Percentiles rank a stretch among this genome's conserved stretches.
phyloP scores from a whole-genome alignment of 106 monocot species.

The Ottelia alismoides region DNA sequence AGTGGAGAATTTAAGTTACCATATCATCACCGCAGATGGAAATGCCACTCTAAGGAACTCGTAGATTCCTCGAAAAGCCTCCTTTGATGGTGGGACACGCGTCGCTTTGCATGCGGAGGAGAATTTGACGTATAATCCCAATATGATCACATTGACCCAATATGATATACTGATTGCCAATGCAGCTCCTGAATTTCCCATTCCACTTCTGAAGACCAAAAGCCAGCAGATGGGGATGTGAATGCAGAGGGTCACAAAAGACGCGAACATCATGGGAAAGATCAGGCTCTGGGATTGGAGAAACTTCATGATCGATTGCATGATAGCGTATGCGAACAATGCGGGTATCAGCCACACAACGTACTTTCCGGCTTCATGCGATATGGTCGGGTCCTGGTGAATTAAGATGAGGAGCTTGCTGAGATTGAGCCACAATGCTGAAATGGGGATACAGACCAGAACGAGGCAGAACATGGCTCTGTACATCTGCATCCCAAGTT shows the following conservation, averaged over 20 bases:
- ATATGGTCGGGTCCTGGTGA: constrained; percentile 48
- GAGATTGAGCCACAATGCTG: constrained; percentile 37
- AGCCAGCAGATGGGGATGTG: no score
- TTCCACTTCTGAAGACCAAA: no score
- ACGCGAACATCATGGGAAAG: no score
- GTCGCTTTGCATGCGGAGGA: no score
- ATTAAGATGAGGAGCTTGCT: constrained; percentile 38
- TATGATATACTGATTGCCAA: no score
- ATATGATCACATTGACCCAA: no score
- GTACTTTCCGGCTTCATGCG: constrained; percentile 42
- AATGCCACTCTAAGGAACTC: constrained; percentile 44
- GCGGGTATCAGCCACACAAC: constrained; percentile 46
- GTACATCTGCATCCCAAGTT: constrained; percentile 36
- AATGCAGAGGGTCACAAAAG: no score
- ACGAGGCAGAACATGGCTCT: constrained; percentile 50
- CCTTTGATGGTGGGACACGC: no score
- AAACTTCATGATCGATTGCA: constrained; percentile 49
- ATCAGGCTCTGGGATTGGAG: constrained; percentile 57
- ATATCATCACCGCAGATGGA: constrained; percentile 63
- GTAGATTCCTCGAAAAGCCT: constrained; percentile 26
- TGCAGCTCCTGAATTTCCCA: no score
- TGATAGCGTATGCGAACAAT: constrained; percentile 34
- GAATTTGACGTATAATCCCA: no score
- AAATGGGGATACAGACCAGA: constrained; percentile 39
- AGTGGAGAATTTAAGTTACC: constrained; percentile 23